phyloP scores from a whole-genome alignment of 164 flowering plant species.

The Umbellularia californica region DNA sequence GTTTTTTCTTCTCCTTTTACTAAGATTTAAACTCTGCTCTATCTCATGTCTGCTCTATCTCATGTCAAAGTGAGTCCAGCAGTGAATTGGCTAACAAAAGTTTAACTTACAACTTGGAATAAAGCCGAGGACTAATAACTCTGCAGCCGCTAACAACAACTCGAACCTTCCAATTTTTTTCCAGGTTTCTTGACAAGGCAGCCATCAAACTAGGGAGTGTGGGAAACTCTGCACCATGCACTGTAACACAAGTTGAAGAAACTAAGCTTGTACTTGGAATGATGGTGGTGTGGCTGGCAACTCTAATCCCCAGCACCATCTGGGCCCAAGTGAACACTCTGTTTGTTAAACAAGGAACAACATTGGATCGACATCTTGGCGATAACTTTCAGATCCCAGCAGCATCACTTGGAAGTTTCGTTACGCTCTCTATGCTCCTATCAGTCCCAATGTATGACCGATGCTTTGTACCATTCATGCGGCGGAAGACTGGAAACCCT shows the following conservation, averaged over 20 bases:
- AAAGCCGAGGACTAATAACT: too few species aligned
- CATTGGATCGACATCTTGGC: conserved; percentile 50
- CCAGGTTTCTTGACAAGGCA: conserved; percentile 84
- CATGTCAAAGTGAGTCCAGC: too few species aligned
- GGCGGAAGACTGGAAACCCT: conserved; percentile 56
- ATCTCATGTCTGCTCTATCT: too few species aligned
- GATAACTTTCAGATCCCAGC: conserved; percentile 64
- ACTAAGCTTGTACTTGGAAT: conserved; percentile 64
- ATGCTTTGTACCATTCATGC: conserved; percentile 69
- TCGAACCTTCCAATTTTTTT: background rate
- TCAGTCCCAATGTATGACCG: conserved; percentile 75
- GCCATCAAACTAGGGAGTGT: conserved; percentile 41
- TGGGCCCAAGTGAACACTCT: conserved; percentile 87
- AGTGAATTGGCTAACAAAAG: too few species aligned
- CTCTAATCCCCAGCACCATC: conserved; percentile 72
- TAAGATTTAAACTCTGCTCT: too few species aligned
- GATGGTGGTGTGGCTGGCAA: conserved; percentile 63
- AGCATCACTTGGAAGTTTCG: conserved; percentile 72
- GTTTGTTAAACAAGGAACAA: conserved; percentile 85
- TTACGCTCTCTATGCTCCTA: conserved; percentile 73
- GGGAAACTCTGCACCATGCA: conserved; percentile 37
- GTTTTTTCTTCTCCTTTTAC: too few species aligned
- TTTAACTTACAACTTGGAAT: too few species aligned
- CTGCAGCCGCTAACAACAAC: too few species aligned
- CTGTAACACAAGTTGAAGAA: conserved; percentile 83